Base-by-base conservation (phyloP, 2,329 filamentous ascomycete genomes). In the Grosmannia clavigera region DNA sequence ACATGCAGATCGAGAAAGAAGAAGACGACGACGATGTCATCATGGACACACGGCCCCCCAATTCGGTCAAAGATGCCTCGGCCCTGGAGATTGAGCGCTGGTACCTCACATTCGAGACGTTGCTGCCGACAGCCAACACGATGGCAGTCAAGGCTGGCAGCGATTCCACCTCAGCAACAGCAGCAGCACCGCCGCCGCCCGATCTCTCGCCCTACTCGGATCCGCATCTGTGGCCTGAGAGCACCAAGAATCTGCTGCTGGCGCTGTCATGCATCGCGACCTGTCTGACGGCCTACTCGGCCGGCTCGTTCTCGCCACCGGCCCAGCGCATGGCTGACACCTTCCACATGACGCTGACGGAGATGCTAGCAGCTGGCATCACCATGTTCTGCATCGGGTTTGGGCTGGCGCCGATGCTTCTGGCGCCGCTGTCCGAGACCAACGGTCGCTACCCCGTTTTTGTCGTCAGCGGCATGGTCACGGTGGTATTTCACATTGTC, bases 361-460 rank as follows among this genome's bases (percentile, higher is more conserved):
- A 85, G n/a, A 75, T 87, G 5, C 61, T 63, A 4, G 61, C 62
- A 19, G 76, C 84, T 1, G 90, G 90, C 40, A 88, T 96, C 62
- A 95, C 91, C 0, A 81, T 83, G 0, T 96, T 94, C 71, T 94
- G 89, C 54, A 68, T 80, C 40, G 91, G 92, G 3, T 96, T 96
- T 65, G 90, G 81, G 0, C 71, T 91, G 29, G 87, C 89, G 0
- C 92, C 92, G 0, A 96, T 96, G 91, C 78, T 90, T 0, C 79
- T 96, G 0, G 92, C 92, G 0, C 92, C 92, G 0, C 86, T 96
- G 65, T 90, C 86, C 0, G 92, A 96, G 72, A 86, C 95, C 69
- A 90, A 94, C 71, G 92, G 92, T 3, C 83, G 92, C 2, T 84
- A 89, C 60, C 89, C 91, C 0, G 88, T 95, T 40, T 94, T 96